Evolutionary conservation across 2,329 filamentous ascomycete genomes (phyloP).

Genomic region (Fusarium sacchari): DNA sequence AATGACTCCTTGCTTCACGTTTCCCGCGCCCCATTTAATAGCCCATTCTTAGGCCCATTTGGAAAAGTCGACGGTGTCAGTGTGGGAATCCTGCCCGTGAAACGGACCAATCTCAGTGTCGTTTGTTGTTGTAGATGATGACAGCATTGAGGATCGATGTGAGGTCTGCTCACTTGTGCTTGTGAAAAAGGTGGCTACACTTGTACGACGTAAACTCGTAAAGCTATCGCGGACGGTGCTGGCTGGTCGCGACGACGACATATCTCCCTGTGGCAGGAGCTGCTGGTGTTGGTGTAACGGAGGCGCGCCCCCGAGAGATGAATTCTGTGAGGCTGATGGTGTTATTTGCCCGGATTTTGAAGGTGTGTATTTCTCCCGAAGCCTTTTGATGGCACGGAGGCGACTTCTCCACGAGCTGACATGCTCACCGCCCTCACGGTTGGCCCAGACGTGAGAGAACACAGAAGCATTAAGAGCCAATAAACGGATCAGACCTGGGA

Average conservation of each 20-base stretch:
- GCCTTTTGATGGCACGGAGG: slow-evolving; percentile 82
- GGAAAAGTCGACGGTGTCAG: slow-evolving; percentile 54
- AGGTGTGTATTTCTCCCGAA: slow-evolving; percentile 74
- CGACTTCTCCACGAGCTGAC: slow-evolving; percentile 90
- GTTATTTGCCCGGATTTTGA: slow-evolving; percentile 50
- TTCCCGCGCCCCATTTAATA: neutral
- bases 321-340: slow-evolving; percentile 45
- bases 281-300: slow-evolving; percentile 37
- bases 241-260: slow-evolving; percentile 51
- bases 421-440: slow-evolving; percentile 80
- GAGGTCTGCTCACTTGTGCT: slow-evolving; percentile 65
- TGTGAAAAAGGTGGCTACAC: slow-evolving; percentile 72
- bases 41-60: slow-evolving; percentile 48
- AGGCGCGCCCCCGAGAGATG: slow-evolving; percentile 43
- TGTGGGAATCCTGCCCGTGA: slow-evolving; percentile 45
- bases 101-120: slow-evolving; percentile 61
- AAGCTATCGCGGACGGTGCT: slow-evolving; percentile 69
- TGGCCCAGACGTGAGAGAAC: slow-evolving; percentile 90
- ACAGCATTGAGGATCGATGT: slow-evolving; percentile 67
- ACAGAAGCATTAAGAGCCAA: slow-evolving; percentile 93
- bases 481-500: slow-evolving; percentile 87
- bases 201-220: slow-evolving; percentile 68
- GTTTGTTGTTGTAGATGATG: slow-evolving; percentile 63
- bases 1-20: slow-evolving; percentile 17
- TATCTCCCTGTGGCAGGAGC: slow-evolving; percentile 34